Conservation (phyloP, 371 early-diverging fungal genomes). For the Chytridium lagenaria region DNA sequence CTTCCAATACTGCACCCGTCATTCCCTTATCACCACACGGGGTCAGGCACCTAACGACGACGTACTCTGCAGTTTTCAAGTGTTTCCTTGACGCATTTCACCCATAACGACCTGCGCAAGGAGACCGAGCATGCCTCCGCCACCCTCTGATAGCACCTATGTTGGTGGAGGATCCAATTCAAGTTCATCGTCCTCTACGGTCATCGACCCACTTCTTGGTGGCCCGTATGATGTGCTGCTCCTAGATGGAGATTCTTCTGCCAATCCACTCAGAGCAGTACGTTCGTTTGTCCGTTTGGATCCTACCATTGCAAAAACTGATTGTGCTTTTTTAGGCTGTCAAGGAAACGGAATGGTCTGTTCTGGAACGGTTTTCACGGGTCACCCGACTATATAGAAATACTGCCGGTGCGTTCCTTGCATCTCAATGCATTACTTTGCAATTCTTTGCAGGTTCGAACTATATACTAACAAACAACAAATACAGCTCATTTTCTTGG, state of each 20-base stretch:
- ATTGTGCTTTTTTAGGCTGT: too few relatives aligned
- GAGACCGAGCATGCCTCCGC: too few relatives aligned
- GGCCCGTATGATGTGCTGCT: conserved; percentile 16
- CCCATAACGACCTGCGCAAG: too few relatives aligned
- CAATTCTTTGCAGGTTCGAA: background rate
- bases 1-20: too few relatives aligned
- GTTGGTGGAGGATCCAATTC: too few relatives aligned
- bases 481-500: conserved; percentile 6
- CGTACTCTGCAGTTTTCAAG: too few relatives aligned
- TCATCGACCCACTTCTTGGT: too few relatives aligned
- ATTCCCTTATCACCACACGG: too few relatives aligned
- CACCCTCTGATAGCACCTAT: too few relatives aligned
- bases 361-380: conserved; percentile 38
- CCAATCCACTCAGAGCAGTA: background rate
- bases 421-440: background rate
- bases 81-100: too few relatives aligned
- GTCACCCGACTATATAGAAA: conserved; percentile 26
- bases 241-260: background rate
- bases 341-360: conserved; percentile 33
- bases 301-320: background rate
- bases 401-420: conserved; percentile 11
- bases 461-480: background rate
- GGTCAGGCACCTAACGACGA: too few relatives aligned
- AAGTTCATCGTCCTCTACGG: too few relatives aligned
- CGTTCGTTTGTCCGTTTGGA: background rate